Percentiles rank a stretch among this genome's conserved stretches.
Conservation (phyloP, 1,284 basidiomycete species). For the Porodaedalea pini region DNA sequence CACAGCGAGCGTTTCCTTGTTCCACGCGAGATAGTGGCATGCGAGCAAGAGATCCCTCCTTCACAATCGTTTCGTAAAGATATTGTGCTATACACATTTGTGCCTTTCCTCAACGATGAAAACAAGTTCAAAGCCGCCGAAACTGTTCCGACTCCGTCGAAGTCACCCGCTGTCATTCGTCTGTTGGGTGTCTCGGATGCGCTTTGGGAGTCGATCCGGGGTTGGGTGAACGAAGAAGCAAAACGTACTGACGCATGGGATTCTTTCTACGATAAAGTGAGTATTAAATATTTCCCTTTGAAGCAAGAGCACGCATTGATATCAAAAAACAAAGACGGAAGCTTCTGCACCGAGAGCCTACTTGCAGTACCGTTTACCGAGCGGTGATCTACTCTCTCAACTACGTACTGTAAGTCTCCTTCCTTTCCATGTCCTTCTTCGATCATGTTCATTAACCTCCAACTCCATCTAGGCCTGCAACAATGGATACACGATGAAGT, state of each 20-base stretch:
- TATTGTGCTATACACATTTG: constrained; percentile 15
- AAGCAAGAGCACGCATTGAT: constrained; percentile 8
- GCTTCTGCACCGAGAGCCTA: constrained; percentile 44
- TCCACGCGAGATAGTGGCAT: constrained; percentile 53
- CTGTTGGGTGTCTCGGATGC: not conserved
- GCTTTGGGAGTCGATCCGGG: constrained; percentile 8
- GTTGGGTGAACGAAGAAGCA: constrained; percentile 19
- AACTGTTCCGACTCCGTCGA: not conserved
- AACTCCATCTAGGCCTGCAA: constrained; percentile 39
- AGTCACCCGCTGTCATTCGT: constrained; percentile 6
- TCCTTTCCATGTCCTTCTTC: not conserved
- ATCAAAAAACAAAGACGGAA: constrained; percentile 18
- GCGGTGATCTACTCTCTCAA: constrained; percentile 52
- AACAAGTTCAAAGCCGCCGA: not conserved
- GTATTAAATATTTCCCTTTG: not conserved
- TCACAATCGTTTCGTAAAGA: constrained; percentile 3
- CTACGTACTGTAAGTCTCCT: constrained; percentile 48
- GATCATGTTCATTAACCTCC: not conserved
- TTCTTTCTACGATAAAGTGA: constrained; percentile 15
- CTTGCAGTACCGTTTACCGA: constrained; percentile 52
- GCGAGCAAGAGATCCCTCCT: constrained; percentile 32
- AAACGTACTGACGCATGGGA: constrained; percentile 2
- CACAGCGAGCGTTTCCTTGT: constrained; percentile 59
- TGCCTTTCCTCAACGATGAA: constrained; percentile 10
- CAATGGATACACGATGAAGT: constrained; percentile 48